Percentiles rank a stretch among this genome's conserved stretches.
Conservation (phyloP, 164 flowering plant genomes). For the Buxus sempervirens region DNA sequence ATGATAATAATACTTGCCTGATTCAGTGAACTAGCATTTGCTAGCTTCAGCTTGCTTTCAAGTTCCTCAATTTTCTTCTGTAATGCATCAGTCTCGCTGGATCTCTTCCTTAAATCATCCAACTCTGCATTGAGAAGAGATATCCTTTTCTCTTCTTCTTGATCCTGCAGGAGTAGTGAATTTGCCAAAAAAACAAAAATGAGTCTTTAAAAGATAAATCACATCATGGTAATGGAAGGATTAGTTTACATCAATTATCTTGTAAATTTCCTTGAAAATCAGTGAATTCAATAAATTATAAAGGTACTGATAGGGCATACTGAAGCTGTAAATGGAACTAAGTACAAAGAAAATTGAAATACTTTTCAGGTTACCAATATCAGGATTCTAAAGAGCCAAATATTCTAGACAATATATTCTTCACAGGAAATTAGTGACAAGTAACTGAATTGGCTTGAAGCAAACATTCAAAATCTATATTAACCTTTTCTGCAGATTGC, state of each 20-base stretch:
- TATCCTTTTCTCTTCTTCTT: slow-evolving; percentile 20
- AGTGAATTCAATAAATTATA: not conserved
- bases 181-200: not conserved
- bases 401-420: too few relatives aligned
- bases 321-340: too few relatives aligned
- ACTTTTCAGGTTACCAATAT: too few relatives aligned
- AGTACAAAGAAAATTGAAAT: too few relatives aligned
- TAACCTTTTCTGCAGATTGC: slow-evolving; percentile 47
- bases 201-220: not conserved
- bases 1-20: slow-evolving; percentile 20
- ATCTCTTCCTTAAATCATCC: slow-evolving; percentile 23
- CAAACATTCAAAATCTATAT: not conserved
- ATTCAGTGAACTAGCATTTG: slow-evolving; percentile 14
- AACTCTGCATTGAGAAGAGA: slow-evolving; percentile 21
- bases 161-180: slow-evolving; percentile 21
- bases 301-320: not conserved
- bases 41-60: slow-evolving; percentile 29
- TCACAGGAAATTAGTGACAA: not conserved
- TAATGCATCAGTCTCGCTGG: slow-evolving; percentile 21
- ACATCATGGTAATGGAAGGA: not conserved
- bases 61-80: slow-evolving; percentile 31
- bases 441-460: not conserved
- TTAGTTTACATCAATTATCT: not conserved
- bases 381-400: too few relatives aligned
- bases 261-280: not conserved